Conservation (phyloP, 495 filamentous ascomycete species). For the Bathelium albidoporum region DNA sequence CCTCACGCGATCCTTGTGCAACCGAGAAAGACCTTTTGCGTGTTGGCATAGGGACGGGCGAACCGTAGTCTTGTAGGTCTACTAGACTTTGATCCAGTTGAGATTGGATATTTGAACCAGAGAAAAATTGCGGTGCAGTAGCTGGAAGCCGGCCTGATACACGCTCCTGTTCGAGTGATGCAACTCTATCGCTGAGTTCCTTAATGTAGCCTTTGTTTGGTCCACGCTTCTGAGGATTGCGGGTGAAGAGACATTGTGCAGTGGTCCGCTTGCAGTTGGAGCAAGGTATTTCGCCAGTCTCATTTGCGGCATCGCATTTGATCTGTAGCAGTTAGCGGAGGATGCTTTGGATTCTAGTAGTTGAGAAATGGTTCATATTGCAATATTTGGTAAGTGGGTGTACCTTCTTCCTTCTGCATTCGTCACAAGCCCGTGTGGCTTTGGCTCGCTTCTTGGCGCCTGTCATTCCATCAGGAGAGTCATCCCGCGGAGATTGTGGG, state of each 20-base stretch:
- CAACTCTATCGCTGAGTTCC: constrained; percentile 80
- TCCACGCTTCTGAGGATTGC: constrained; percentile 88
- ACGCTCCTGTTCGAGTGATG: constrained; percentile 59
- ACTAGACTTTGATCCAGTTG: neutral
- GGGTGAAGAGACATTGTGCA: constrained; percentile 74
- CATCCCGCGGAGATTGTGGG: neutral
- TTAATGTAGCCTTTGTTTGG: constrained; percentile 99
- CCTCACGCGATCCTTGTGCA: neutral
- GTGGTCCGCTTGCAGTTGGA: constrained; percentile 74
- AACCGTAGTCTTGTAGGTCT: constrained; percentile 13
- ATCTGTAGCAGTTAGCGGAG: constrained; percentile 41
- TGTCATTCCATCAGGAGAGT: neutral
- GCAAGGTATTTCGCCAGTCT: constrained; percentile 68
- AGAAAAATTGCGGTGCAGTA: constrained; percentile 7
- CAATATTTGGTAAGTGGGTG: neutral
- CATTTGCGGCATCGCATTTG: constrained; percentile 79
- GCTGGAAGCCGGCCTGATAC: constrained; percentile 9
- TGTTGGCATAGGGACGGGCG: neutral
- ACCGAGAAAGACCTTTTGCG: constrained; percentile 3
- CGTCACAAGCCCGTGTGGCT: constrained; percentile 88
- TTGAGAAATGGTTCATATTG: too few relatives aligned
- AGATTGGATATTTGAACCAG: neutral
- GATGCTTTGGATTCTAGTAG: neutral
- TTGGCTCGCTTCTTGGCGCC: constrained; percentile 60
- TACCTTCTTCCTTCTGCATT: constrained; percentile 90